Evolutionary conservation across 139 green algal genomes (phyloP).

Genomic region (Spirogloea muscicola): DNA sequence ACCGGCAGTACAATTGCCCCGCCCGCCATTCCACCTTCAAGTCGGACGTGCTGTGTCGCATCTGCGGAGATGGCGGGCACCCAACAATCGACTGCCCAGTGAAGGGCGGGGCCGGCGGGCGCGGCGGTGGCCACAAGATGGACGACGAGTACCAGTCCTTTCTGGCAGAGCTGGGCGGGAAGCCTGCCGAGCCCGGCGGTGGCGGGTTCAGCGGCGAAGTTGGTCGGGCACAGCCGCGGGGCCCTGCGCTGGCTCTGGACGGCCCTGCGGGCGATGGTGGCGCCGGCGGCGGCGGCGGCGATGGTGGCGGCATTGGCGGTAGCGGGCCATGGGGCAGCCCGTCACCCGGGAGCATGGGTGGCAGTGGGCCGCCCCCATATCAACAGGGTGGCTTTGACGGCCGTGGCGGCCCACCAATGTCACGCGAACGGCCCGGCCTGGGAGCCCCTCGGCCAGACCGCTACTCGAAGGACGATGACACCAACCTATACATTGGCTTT

Average conservation of each 20-base stretch:
- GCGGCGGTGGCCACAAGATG: slow-evolving; percentile 58
- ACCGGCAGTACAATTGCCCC: slow-evolving; percentile 64
- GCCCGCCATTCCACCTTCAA: slow-evolving; percentile 34
- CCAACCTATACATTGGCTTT: slow-evolving; percentile 50
- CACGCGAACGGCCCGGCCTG: background rate
- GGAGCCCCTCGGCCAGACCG: background rate
- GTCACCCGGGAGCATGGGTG: background rate
- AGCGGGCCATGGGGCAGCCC: background rate
- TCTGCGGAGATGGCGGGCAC: slow-evolving; percentile 56
- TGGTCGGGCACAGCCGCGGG: background rate
- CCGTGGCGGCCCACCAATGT: background rate
- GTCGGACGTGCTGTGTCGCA: slow-evolving; percentile 39
- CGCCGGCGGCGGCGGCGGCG: background rate
- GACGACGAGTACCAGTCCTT: slow-evolving; percentile 94
- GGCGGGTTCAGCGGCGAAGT: slow-evolving; percentile 12
- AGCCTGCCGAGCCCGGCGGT: background rate
- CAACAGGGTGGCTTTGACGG: background rate
- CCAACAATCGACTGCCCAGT: slow-evolving; percentile 54
- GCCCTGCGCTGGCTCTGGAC: background rate
- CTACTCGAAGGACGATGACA: slow-evolving; percentile 33
- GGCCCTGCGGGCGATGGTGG: background rate
- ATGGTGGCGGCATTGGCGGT: background rate
- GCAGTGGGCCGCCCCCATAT: background rate
- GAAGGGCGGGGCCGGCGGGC: slow-evolving; percentile 70
- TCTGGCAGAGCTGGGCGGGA: slow-evolving; percentile 71